phyloP scores from a whole-genome alignment of 1,284 basidiomycete genomes.

The Ganoderma lingzhi region DNA sequence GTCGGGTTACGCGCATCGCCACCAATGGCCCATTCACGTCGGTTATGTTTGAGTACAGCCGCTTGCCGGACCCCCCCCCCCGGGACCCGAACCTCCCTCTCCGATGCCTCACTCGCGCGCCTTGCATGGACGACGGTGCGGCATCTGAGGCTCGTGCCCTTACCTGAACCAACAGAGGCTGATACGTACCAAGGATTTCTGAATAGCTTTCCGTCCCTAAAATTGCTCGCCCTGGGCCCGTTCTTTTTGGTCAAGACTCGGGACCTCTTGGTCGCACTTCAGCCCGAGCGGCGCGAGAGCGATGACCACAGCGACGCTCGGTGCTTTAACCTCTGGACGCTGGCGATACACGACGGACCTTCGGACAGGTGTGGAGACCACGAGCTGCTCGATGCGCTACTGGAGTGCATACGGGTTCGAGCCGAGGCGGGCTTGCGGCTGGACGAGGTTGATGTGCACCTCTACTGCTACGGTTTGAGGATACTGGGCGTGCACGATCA shows the following conservation, averaged over 20 bases:
- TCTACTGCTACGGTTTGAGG: background rate
- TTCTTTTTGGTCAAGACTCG: background rate
- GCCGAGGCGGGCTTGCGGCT: background rate
- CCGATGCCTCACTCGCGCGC: background rate
- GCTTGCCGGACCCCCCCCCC: background rate
- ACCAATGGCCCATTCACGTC: too few relatives aligned
- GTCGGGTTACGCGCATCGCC: too few relatives aligned
- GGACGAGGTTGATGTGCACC: background rate
- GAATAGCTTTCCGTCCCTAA: background rate
- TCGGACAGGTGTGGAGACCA: background rate
- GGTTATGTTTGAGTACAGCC: too few relatives aligned
- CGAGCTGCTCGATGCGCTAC: slow-evolving; percentile 1
- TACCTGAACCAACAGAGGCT: background rate
- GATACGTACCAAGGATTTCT: background rate
- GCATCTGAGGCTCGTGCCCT: background rate
- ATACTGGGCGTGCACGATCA: background rate
- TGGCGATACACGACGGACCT: background rate
- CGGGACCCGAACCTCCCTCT: background rate
- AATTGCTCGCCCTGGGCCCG: background rate
- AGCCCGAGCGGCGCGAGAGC: background rate
- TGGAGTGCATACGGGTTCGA: background rate
- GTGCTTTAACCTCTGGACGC: background rate
- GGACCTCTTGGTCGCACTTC: background rate
- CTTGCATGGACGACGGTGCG: slow-evolving; percentile 2
- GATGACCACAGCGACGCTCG: background rate